Percentiles rank a stretch among this genome's conserved stretches.
Evolutionary conservation across 495 filamentous ascomycete species (phyloP).

Genomic region (Penicillium argentinense): DNA sequence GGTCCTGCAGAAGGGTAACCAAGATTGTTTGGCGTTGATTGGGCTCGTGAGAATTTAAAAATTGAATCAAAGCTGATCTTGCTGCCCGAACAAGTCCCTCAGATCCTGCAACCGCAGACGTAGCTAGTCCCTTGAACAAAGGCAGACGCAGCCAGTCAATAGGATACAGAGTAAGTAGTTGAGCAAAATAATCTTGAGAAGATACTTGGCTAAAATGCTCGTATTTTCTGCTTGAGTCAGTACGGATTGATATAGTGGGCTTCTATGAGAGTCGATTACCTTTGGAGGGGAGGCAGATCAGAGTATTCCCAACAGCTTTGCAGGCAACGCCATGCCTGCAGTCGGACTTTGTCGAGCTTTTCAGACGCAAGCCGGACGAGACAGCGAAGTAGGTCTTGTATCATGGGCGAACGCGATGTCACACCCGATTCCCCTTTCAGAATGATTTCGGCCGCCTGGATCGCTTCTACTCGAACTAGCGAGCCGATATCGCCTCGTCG

Average conservation of each 20-base stretch:
- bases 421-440: conserved; percentile 21
- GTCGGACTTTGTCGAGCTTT: conserved; percentile 83
- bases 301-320: conserved; percentile 41
- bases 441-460: conserved; percentile 55
- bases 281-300: conserved; percentile 35
- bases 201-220: conserved; percentile 49
- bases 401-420: conserved; percentile 14
- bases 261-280: conserved; percentile 17
- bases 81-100: conserved; percentile 76
- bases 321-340: conserved; percentile 58
- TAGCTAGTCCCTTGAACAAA: conserved; percentile 73
- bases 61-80: conserved; percentile 63
- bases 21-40: conserved; percentile 29
- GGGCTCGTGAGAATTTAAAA: conserved; percentile 38
- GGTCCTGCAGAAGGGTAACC: conserved; percentile 36
- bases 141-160: conserved; percentile 41
- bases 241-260: neutral
- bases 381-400: conserved; percentile 35
- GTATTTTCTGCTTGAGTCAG: conserved; percentile 39
- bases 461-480: conserved; percentile 72
- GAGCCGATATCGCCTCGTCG: conserved; percentile 88
- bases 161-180: conserved; percentile 38
- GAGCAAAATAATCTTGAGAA: conserved; percentile 41
- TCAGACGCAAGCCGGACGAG: conserved; percentile 75
- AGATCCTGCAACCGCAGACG: conserved; percentile 79